Base-by-base conservation (phyloP, 2,329 filamentous ascomycete genomes). In the Cytospora schulzeri region DNA sequence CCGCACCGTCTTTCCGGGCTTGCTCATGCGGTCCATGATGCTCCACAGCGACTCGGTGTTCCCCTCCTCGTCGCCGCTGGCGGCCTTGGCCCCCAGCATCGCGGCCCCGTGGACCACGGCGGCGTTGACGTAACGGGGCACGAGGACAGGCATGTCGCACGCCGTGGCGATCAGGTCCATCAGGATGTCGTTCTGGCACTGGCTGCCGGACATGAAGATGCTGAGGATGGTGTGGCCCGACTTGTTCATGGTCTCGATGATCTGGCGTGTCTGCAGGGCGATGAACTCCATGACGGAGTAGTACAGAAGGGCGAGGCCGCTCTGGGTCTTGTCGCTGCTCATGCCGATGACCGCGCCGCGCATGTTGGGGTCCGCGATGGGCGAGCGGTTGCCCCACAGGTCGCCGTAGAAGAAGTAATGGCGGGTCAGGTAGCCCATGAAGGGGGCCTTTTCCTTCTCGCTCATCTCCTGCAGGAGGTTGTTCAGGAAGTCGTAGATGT, bases 331-430 rank as follows among this genome's bases (percentile, higher is more conserved):
- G 79, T 98, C 94, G 70, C 87, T 91, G 73, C 89, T 91, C 65
- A 99, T 81, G 22, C 95, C 95, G 67, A 97, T 88, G 68, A 97
- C 86, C 8, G 91, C 88, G 29, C 95, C 95, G 69, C 90, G 91
- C 95, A 99, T 99, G 78, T 88, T 91, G 29, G 94, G 84, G 73
- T 99, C 93, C 4, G 95, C 94, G 64, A 99, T 86, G 1, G 95
- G 95, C 24, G 93, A 97, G 50, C 95, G 89, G 80, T 99, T 99
- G 67, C 95, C 95, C 85, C 96, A 98, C 4, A 98, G 84, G 74
- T 99, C 95, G 68, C 95, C 95, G 76, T 99, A 99, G 81, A 99
- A 96, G 86, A 99, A 99, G 80, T 96, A 91, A 77, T 99, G 94
- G 11, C 94, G 91, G 15, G 88, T 93, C 2, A 99, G 83, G 76